phyloP scores from a whole-genome alignment of 148 eudicot genomes.

The Diospyros lotus region DNA sequence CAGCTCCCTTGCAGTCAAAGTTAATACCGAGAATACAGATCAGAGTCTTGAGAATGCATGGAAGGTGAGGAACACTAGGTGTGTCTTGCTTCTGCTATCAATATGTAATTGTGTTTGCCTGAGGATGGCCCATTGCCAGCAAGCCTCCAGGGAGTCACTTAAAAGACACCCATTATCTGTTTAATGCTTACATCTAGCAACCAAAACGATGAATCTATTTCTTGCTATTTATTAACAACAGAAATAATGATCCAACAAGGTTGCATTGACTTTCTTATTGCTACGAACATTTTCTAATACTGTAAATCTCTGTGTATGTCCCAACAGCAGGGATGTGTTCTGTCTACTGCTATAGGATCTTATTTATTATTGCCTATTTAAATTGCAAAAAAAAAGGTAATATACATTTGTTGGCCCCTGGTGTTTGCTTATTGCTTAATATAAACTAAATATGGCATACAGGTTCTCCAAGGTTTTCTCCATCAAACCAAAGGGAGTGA shows the following conservation, averaged over 20 bases:
- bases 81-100: background rate
- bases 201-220: constrained; percentile 4
- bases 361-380: background rate
- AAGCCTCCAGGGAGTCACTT: background rate
- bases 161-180: background rate
- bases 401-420: background rate
- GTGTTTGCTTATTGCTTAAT: background rate
- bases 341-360: constrained; percentile 2
- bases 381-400: background rate
- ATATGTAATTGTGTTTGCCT: background rate
- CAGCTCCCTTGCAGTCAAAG: constrained; percentile 83
- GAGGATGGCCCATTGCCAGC: background rate
- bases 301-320: background rate
- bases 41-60: constrained; percentile 91
- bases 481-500: constrained; percentile 58
- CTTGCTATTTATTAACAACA: background rate
- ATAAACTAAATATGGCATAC: constrained; percentile 17
- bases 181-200: background rate
- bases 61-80: constrained; percentile 53
- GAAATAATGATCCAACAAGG: background rate
- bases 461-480: constrained; percentile 71
- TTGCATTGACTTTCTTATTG: background rate
- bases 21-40: constrained; percentile 62
- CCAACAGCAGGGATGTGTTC: background rate
- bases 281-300: background rate